These are phyloP conservation scores for Paraphoma chrysanthemicola DNA, from an alignment of 2,329 filamentous ascomycete genomes.

Conservation along the genomic window DNA sequence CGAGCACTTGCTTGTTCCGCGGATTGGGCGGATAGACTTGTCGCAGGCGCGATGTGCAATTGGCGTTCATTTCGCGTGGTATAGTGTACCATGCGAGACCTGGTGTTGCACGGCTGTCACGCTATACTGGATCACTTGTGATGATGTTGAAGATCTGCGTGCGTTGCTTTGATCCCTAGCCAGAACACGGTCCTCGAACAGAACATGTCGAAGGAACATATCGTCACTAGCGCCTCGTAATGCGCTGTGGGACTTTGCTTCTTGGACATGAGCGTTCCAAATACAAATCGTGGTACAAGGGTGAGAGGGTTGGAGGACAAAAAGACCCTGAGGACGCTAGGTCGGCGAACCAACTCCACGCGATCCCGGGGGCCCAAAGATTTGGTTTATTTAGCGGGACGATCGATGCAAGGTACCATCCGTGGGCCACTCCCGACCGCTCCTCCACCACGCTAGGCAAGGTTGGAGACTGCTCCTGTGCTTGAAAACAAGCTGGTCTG, in stretches of 20 bases:
- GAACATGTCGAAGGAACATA: neutral
- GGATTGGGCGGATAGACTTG: neutral
- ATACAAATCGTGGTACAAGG: neutral
- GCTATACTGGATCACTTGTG: too few relatives aligned
- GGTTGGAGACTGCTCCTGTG: too few relatives aligned
- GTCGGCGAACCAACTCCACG: slow-evolving; percentile 3
- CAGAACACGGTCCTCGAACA: neutral
- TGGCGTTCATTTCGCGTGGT: neutral
- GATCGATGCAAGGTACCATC: slow-evolving; percentile 7
- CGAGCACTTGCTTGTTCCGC: neutral
- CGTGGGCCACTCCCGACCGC: too few relatives aligned
- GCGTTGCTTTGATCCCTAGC: neutral
- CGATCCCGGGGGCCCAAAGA: neutral
- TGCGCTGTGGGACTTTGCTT: neutral
- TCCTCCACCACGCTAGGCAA: too few relatives aligned
- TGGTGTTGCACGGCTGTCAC: neutral
- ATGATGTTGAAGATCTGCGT: too few relatives aligned
- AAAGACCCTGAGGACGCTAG: neutral
- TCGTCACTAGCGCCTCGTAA: neutral
- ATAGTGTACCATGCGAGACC: neutral
- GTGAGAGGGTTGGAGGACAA: neutral
- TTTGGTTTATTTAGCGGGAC: neutral
- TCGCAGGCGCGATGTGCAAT: neutral
- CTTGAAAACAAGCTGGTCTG: too few relatives aligned
- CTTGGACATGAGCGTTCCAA: neutral